phyloP scores from a whole-genome alignment of 805 yeast species.

The Candida mattraensis region DNA sequence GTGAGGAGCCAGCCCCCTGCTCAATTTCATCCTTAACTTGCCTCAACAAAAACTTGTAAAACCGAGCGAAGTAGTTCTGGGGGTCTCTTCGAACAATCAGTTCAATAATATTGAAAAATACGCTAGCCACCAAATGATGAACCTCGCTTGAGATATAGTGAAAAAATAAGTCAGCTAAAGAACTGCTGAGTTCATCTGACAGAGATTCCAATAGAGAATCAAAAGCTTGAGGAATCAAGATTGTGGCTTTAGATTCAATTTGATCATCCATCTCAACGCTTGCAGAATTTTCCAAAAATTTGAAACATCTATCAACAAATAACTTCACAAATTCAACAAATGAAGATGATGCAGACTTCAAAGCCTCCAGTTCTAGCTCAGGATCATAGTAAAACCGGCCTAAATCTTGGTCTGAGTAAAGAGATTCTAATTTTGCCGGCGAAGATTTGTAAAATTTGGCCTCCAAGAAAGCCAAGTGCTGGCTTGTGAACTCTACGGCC shows the following conservation, averaged over 20 bases:
- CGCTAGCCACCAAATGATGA: slow-evolving; percentile 58
- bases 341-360: slow-evolving; percentile 69
- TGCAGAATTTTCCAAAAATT: slow-evolving; percentile 67
- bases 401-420: slow-evolving; percentile 22
- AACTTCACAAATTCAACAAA: slow-evolving; percentile 60
- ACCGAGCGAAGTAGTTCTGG: slow-evolving; percentile 40
- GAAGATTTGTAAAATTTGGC: slow-evolving; percentile 37
- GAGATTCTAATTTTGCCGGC: slow-evolving; percentile 22
- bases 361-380: slow-evolving; percentile 52
- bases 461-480: slow-evolving; percentile 59
- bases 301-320: slow-evolving; percentile 58
- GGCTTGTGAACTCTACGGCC: slow-evolving; percentile 59
- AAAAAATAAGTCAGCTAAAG: slow-evolving; percentile 47
- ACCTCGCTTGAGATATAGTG: slow-evolving; percentile 62
- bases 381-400: slow-evolving; percentile 41
- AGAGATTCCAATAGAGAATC: slow-evolving; percentile 55
- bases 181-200: slow-evolving; percentile 53
- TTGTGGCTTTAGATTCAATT: slow-evolving; percentile 49
- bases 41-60: slow-evolving; percentile 45
- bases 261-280: slow-evolving; percentile 52
- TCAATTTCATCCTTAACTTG: slow-evolving; percentile 69
- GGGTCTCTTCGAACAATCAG: slow-evolving; percentile 69
- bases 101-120: slow-evolving; percentile 72
- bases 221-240: slow-evolving; percentile 38
- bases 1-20: slow-evolving; percentile 76